These are phyloP conservation scores for Aspergillus incahuasiensis DNA, from an alignment of 495 filamentous ascomycete species.

Conservation along the genomic window DNA sequence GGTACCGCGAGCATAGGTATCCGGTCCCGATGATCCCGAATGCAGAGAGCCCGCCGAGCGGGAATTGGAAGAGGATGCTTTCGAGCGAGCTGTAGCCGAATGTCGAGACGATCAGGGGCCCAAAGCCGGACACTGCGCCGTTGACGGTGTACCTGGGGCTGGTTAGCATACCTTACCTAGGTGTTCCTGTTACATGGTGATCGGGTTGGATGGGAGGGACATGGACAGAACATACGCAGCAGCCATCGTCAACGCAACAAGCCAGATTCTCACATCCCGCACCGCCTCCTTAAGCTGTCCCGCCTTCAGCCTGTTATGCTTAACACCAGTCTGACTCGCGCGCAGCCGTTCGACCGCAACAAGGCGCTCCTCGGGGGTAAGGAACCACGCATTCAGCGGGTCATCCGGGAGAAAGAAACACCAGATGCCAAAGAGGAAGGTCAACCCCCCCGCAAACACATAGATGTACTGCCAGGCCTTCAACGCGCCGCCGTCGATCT, in stretches of 20 bases:
- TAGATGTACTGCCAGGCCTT: conserved; percentile 67
- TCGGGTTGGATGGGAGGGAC: no score
- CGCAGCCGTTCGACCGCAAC: conserved; percentile 52
- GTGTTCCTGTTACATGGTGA: no score
- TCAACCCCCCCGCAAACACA: conserved; percentile 58
- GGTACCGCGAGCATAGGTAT: conserved; percentile 52
- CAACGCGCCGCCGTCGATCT: conserved; percentile 52
- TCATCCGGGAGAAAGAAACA: conserved; percentile 56
- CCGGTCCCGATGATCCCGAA: conserved; percentile 62
- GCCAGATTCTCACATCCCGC: conserved; percentile 48
- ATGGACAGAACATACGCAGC: conserved; percentile 42
- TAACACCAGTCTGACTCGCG: conserved; percentile 48
- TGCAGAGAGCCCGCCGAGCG: conserved; percentile 59
- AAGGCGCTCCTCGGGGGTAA: conserved; percentile 45
- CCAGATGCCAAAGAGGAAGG: conserved; percentile 59
- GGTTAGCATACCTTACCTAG: no score
- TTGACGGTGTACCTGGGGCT: conserved; percentile 63
- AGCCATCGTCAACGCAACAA: conserved; percentile 55
- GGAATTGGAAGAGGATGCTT: conserved; percentile 69
- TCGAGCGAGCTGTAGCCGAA: conserved; percentile 65
- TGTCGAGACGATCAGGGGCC: conserved; percentile 67
- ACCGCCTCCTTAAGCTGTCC: conserved; percentile 46
- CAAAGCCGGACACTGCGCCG: conserved; percentile 71
- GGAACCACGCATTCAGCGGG: conserved; percentile 50
- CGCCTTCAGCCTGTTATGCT: conserved; percentile 48